These are phyloP conservation scores for Stipa capillata DNA, from an alignment of 176 grass and related monocot genomes.

Conservation along the genomic window DNA sequence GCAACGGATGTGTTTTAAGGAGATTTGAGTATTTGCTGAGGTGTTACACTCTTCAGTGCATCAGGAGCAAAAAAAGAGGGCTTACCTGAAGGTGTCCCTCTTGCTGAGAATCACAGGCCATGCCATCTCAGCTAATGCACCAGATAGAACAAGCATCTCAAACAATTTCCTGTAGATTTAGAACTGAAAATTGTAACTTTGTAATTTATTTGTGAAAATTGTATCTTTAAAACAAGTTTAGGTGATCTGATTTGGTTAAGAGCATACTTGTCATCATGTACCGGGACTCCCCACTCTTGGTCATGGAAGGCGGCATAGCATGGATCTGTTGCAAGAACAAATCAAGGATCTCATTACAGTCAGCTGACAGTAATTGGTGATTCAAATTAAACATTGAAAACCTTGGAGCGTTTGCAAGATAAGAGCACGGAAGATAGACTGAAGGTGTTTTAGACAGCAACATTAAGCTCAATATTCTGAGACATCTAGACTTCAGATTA, in stretches of 20 bases:
- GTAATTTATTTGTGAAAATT: constrained; percentile 25
- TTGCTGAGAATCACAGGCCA: constrained; percentile 92
- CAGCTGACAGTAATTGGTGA: constrained; percentile 18
- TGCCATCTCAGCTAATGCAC: constrained; percentile 80
- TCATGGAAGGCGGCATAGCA: constrained; percentile 92
- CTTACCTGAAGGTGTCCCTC: constrained; percentile 82
- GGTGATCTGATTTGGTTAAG: constrained; percentile 1
- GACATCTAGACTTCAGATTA: background rate
- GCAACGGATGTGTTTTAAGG: background rate
- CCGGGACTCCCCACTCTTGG: constrained; percentile 84
- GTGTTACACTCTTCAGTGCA: background rate
- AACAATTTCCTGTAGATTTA: constrained; percentile 73
- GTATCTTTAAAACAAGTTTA: background rate
- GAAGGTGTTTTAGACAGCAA: background rate
- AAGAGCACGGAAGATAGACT: background rate
- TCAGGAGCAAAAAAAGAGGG: background rate
- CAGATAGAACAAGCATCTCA: constrained; percentile 82
- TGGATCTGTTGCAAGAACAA: constrained; percentile 59
- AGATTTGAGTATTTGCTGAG: background rate
- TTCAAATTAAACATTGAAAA: constrained; percentile 8
- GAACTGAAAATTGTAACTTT: constrained; percentile 36
- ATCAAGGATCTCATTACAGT: constrained; percentile 11
- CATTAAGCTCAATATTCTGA: background rate
- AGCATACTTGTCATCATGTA: constrained; percentile 89
- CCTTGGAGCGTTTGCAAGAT: background rate